Evolutionary conservation across 371 early-diverging fungal genomes (phyloP), one percentile per base, ranked within the genome.

Genomic region (Mucor sp.): DNA sequence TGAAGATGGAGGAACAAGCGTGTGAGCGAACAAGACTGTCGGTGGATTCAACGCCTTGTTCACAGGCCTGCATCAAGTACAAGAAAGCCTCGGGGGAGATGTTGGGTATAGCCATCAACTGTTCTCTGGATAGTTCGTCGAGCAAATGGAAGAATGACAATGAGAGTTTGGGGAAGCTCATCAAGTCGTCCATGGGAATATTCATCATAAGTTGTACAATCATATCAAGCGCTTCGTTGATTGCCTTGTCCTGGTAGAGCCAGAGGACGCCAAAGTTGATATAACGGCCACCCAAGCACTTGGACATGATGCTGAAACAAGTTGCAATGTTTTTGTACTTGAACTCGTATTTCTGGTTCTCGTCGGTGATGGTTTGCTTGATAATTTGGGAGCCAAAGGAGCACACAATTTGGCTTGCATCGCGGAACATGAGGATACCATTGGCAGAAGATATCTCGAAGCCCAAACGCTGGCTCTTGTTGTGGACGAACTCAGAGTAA

Each of bases 251-350:
- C 61, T 90, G 89, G 70, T 97, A 97, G 28, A 97, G 80, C 69
- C 87, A 90, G 77, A 96, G 94, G n/a, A 97, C 93, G 3, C 96
- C 96, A 82, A 97, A 94, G 58, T 93, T 93, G 63, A 94, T 91
- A 70, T 96, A 97, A 59, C 90, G 86, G 41, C 97, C 97, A 11
- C 87, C 82, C 3, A 95, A 74, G 27, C 93, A 85, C 8, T 86
- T 86, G 15, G 85, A 81, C 64, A 94, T 70, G 35, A 93, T 94
- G 50, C 81, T 82, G 66, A 95, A 93, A 76, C 92, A 91, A 37
- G 91, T 77, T 43, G 86, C 76, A 21, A 92, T 90, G 30, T 93
- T 94, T 71, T 95, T 95, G 80, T 94, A 94, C 66, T 85, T 89
- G 64, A 65, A 75, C 25, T 73, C 69, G 32, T 81, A 81, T 39